Evolutionary conservation across 768 basidiomycete genomes (phyloP), one percentile per base, ranked within the genome.

Genomic region (Leccinum broughii): DNA sequence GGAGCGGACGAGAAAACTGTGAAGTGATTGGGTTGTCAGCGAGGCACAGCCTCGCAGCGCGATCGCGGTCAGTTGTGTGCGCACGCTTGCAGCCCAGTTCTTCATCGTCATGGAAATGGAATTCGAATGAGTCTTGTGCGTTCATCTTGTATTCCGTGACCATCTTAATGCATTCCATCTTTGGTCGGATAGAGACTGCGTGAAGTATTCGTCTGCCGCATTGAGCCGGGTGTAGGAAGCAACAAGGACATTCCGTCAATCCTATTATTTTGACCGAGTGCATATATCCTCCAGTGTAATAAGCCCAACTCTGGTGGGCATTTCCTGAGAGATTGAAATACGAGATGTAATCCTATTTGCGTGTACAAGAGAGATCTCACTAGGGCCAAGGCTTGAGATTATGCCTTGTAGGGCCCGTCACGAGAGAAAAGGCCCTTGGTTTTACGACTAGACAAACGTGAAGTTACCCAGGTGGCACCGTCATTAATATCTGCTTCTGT

Each of bases 261-360:
- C 90, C 49, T 88, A 75, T 51, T 91, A 98, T 68, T 91, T 92
- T 93, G 87, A 9, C 95, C 95, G 9, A 98, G 81, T 20, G 83
- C 70, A 63, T 92, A 88, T 60, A 98, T 87, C n/a, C 86, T 83
- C 97, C 60, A 89, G 79, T 64, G 75, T 83, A 60, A 99, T 82
- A 34, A 98, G 85, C 62, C 90, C 89, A 22, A 83, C 70, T 39
- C 84, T 84, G n/a, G 81, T 70, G 39, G 83, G 79, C 54, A 85
- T 81, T 59, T 89, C 86, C 32, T 77, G 72, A 28, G 51, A 84
- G 80, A 67, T 93, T 90, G 74, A 92, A 92, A 72, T 90, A 85
- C 51, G 87, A 86, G 67, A 98, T 89, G 68, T 92, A 89, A 72
- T 99, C 97, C 39, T 91, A 84, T 68, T 92, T 92, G 79, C 98